Conservation (phyloP, 2,329 filamentous ascomycete genomes). For the Penicillium corylophilum region DNA sequence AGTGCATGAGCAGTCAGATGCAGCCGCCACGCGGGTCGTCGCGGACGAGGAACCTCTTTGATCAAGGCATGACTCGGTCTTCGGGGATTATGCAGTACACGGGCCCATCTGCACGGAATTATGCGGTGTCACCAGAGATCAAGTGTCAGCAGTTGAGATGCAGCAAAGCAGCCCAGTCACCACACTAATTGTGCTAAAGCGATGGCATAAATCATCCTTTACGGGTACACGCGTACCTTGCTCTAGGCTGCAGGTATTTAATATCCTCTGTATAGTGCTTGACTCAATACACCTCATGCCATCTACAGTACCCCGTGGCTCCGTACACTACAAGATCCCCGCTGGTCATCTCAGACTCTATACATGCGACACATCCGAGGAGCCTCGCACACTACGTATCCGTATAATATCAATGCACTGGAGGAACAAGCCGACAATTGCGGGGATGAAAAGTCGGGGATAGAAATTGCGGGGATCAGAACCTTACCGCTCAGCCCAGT, state of each 20-base stretch:
- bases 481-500: not conserved
- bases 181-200: not conserved
- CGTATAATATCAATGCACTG: not conserved
- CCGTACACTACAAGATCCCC: not conserved
- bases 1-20: not conserved
- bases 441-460: not conserved
- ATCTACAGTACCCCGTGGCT: not conserved
- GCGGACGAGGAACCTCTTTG: not conserved
- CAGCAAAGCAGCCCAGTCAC: not conserved
- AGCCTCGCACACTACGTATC: not conserved
- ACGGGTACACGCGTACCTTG: no score
- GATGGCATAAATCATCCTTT: not conserved
- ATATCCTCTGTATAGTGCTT: not conserved
- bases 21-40: constrained; percentile 5
- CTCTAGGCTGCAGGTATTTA: no score
- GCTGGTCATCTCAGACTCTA: not conserved
- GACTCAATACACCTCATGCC: not conserved
- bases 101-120: not conserved
- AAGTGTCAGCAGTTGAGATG: not conserved
- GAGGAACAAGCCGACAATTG: not conserved
- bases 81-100: not conserved
- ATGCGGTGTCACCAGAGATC: not conserved
- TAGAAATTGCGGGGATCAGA: not conserved
- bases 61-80: no score
- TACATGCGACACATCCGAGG: not conserved